Evolutionary conservation across 2,329 filamentous ascomycete species (phyloP).

Genomic region (Scopulariopsis brevicaulis): DNA sequence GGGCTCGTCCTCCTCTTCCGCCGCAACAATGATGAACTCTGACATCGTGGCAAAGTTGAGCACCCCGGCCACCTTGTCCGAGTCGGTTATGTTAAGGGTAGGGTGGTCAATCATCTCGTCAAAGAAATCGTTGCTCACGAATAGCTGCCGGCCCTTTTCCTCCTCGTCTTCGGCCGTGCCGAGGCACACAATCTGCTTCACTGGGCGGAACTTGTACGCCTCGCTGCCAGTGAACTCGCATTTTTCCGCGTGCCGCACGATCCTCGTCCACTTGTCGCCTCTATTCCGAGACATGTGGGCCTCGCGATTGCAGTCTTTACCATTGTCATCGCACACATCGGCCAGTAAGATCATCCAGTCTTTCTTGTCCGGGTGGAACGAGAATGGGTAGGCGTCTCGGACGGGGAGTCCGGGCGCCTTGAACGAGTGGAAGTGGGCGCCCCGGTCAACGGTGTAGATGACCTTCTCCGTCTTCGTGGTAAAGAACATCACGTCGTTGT

Average conservation of each 20-base stretch:
- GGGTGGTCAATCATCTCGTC: conserved; percentile 30
- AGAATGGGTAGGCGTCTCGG: conserved; percentile 32
- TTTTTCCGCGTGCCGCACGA: conserved; percentile 63
- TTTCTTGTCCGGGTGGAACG: conserved; percentile 75
- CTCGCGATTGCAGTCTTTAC: conserved; percentile 52
- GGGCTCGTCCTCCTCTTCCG: conserved; percentile 54
- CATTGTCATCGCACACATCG: conserved; percentile 49
- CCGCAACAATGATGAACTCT: conserved; percentile 88
- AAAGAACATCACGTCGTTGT: conserved; percentile 81
- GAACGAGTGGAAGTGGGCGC: conserved; percentile 62
- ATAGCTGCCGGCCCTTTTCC: conserved; percentile 55
- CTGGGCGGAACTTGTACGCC: conserved; percentile 39
- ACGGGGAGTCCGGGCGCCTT: conserved; percentile 48
- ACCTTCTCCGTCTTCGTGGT: conserved; percentile 56
- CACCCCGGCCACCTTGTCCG: conserved; percentile 46
- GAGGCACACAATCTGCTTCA: conserved; percentile 49
- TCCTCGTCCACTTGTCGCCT: conserved; percentile 66
- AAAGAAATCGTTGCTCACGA: conserved; percentile 74
- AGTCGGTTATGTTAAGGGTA: conserved; percentile 49
- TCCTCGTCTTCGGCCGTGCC: conserved; percentile 42
- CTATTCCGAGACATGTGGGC: conserved; percentile 72
- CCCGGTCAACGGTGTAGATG: conserved; percentile 73
- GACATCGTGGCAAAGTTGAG: conserved; percentile 88
- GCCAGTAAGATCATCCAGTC: conserved; percentile 93
- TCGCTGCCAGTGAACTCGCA: conserved; percentile 76